Conservation (phyloP, 2,329 filamentous ascomycete genomes). For the Myrmaecium sp. region DNA sequence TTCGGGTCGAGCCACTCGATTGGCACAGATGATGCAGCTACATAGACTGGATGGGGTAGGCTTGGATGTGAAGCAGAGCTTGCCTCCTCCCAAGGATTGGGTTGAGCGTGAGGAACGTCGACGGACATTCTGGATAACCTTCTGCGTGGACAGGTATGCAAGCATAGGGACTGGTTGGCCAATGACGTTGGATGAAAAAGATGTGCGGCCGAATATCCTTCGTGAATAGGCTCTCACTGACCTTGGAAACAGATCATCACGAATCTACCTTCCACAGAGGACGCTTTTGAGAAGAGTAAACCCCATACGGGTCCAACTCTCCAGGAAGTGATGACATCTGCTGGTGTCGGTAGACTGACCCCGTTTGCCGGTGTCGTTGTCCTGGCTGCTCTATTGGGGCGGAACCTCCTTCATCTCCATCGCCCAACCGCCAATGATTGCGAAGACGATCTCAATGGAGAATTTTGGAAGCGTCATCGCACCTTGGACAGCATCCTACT, state of each 20-base stretch:
- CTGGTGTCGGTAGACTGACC: conserved; percentile 58
- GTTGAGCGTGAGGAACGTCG: conserved; percentile 83
- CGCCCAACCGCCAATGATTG: conserved; percentile 66
- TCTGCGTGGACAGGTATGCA: conserved; percentile 78
- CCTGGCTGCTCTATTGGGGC: conserved; percentile 78
- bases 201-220: conserved; percentile 33
- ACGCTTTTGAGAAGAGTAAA: conserved; percentile 67
- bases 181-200: conserved; percentile 79
- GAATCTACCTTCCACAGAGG: conserved; percentile 67
- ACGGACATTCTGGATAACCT: conserved; percentile 89
- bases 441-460: conserved; percentile 76
- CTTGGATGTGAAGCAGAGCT: conserved; percentile 81
- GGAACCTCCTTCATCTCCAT: conserved; percentile 81
- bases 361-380: conserved; percentile 66
- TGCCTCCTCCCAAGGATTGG: conserved; percentile 79
- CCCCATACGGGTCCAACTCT: conserved; percentile 57
- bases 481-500: conserved; percentile 78
- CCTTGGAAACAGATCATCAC: conserved; percentile 47
- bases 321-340: conserved; percentile 49
- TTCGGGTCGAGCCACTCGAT: conserved; percentile 60
- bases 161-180: conserved; percentile 97
- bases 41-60: conserved; percentile 71
- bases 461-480: conserved; percentile 90
- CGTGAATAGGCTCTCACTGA: background rate
- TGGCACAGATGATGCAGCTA: conserved; percentile 83